Conservation (phyloP, 306 rosid genomes). For the Rosa persica region DNA sequence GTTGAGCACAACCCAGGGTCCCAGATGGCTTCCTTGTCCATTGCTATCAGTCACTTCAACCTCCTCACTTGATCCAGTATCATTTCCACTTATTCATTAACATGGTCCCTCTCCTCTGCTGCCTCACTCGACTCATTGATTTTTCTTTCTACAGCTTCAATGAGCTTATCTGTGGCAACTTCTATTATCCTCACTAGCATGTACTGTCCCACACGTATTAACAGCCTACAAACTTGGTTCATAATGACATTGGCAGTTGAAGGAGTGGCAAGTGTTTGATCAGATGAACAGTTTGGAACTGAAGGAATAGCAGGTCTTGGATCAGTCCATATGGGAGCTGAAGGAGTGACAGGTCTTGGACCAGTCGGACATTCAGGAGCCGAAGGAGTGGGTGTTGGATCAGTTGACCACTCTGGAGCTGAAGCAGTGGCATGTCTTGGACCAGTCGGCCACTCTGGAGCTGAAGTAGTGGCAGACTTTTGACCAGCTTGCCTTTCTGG, state of each 20-base stretch:
- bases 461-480: background rate
- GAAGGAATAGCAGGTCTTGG: background rate
- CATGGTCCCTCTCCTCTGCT: background rate
- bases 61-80: background rate
- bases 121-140: slow-evolving; percentile 1
- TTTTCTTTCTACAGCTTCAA: slow-evolving; percentile 2
- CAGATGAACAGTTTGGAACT: background rate
- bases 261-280: background rate
- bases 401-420: background rate
- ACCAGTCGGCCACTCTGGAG: background rate
- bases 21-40: slow-evolving; percentile 1
- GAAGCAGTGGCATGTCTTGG: background rate
- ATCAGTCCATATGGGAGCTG: background rate
- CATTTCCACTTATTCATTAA: background rate
- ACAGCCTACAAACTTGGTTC: background rate
- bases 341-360: background rate
- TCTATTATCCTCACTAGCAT: slow-evolving; percentile 6
- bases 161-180: slow-evolving; percentile 8
- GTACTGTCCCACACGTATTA: background rate
- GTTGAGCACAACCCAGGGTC: background rate
- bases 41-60: background rate
- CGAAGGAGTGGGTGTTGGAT: background rate
- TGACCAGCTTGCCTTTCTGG: background rate
- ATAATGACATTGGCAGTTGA: background rate
- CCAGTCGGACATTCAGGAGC: background rate